phyloP scores from a whole-genome alignment of 1,139 yeast genomes.

The Candida pseudocylindracea region DNA sequence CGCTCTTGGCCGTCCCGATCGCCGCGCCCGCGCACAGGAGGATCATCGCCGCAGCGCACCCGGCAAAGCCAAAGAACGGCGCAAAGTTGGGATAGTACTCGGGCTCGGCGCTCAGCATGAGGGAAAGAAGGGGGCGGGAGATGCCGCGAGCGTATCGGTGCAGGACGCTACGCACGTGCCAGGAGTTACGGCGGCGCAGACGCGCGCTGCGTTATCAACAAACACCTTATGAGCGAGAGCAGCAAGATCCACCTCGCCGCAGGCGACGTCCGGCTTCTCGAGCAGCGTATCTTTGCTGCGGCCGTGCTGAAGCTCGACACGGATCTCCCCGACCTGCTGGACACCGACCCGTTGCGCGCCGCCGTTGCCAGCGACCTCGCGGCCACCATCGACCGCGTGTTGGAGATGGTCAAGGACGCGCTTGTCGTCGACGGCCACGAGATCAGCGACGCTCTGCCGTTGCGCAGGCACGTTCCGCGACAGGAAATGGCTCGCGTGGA shows the following conservation, averaged over 20 bases:
- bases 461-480: constrained; percentile 1
- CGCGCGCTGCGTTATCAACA: background rate
- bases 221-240: constrained; percentile 5
- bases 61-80: constrained; percentile 90
- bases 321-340: constrained; percentile 19
- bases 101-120: constrained; percentile 6
- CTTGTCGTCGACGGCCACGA: constrained; percentile 26
- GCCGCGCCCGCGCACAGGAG: constrained; percentile 93
- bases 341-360: constrained; percentile 20
- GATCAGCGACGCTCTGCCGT: constrained; percentile 9
- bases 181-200: background rate
- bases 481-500: constrained; percentile 20
- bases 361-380: constrained; percentile 21
- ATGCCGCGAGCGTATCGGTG: background rate
- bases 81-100: constrained; percentile 76
- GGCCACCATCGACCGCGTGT: constrained; percentile 20
- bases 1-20: constrained; percentile 95
- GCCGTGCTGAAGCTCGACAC: constrained; percentile 19
- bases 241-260: constrained; percentile 20
- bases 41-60: constrained; percentile 82
- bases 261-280: constrained; percentile 27
- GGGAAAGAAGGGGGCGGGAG: background rate
- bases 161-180: background rate
- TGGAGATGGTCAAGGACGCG: constrained; percentile 28
- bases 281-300: constrained; percentile 15